Percentiles rank a stretch among this genome's conserved stretches.
Conservation (phyloP, 78 protist species). For the Speleostelium caveatum region DNA sequence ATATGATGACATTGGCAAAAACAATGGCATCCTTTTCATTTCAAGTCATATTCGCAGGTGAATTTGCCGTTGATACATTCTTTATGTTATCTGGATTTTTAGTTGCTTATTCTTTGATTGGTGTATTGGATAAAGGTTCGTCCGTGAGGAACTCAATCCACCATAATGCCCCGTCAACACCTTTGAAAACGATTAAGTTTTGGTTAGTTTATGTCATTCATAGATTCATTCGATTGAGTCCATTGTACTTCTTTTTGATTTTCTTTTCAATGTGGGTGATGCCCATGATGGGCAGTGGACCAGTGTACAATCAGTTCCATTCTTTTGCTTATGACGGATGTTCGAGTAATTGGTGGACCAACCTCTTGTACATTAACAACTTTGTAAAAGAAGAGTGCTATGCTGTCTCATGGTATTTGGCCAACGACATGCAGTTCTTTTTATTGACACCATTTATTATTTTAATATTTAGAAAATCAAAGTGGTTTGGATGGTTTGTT, state of each 20-base stretch:
- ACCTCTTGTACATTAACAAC: constrained; percentile 39
- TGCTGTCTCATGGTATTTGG: constrained; percentile 33
- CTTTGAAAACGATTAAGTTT: too few species aligned
- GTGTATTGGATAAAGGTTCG: constrained; percentile 18
- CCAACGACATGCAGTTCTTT: constrained; percentile 61
- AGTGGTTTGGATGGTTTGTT: not conserved
- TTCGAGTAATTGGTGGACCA: constrained; percentile 37
- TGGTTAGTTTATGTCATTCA: constrained; percentile 44
- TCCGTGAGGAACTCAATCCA: too few species aligned
- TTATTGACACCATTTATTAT: not conserved
- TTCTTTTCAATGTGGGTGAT: constrained; percentile 7
- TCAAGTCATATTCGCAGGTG: constrained; percentile 36
- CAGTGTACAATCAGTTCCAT: too few species aligned
- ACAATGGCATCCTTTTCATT: not conserved
- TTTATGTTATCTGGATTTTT: constrained; percentile 67
- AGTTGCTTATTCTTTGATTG: constrained; percentile 2
- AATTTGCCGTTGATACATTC: constrained; percentile 64
- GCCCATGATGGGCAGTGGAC: constrained; percentile 43
- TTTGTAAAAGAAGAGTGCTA: constrained; percentile 23
- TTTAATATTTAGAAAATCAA: too few species aligned
- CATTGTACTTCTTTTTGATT: constrained; percentile 24
- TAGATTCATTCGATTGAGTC: constrained; percentile 30
- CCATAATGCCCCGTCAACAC: too few species aligned
- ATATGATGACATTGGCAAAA: not conserved
- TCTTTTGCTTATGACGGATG: constrained; percentile 8